Evolutionary conservation across 768 basidiomycete genomes (phyloP), one percentile per base, ranked within the genome.

Genomic region (Auricularia cornea): DNA sequence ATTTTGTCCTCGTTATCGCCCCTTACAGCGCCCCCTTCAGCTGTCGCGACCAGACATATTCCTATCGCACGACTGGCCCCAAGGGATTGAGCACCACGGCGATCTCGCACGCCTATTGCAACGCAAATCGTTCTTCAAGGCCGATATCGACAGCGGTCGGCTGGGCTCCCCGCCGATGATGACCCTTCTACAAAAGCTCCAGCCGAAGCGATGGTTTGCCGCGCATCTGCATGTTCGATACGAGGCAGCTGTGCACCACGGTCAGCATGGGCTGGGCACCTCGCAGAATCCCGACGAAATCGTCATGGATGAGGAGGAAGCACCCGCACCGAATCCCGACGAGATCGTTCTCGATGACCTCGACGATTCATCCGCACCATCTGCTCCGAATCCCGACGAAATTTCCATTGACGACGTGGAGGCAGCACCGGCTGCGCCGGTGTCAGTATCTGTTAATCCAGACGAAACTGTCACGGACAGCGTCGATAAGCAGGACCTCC

Each of bases 11-110:
- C 1, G 20, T 26, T 1, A 63, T 59, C 1, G 10, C 33, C 40
- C 54, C 30, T 35, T 14, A 18, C 30, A 30, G 12, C 14, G 51
- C 48, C 32, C 12, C 29, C 63, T 35, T 31, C 63, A 81, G 89
- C 78, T 89, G 40, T 80, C 86, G 3, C 78, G 80, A 11, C 82
- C 87, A 5, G 75, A 85, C 31, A 82, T 98, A 30, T 92, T 98
- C 78, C 80, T 98, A 38, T 98, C 95, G 2, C 96, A 99, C 71
- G 97, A 98, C 74, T 99, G 96, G 97, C 97, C 97, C 0, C 81
- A 84, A 48, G 80, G 80, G 2, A 94, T 99, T 61, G 93, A 90
- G 64, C 84, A 85, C 10, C 80, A 94, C 66, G 94, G 95, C 20
- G 82, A 98, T 69, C 73, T 87, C 6, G 68, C 70, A 5, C 78